Conservation (phyloP, 139 green algal genomes). For the Picochlorum sp. region DNA sequence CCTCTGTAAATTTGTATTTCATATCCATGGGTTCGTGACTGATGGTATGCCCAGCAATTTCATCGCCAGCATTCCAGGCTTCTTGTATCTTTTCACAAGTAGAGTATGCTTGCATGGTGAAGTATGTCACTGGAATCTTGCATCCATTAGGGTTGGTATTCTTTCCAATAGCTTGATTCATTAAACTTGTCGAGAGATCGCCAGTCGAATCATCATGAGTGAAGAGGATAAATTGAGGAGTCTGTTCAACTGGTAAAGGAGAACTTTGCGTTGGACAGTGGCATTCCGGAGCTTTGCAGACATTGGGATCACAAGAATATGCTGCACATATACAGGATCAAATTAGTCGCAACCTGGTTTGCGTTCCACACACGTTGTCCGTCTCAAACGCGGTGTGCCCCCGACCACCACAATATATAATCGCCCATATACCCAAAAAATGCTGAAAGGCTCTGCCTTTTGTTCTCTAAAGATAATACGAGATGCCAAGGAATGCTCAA, state of each 20-base stretch:
- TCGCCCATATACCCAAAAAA: no score
- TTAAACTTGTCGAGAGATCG: conserved; percentile 2
- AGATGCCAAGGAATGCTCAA: no score
- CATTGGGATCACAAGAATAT: conserved; percentile 2
- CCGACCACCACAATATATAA: no score
- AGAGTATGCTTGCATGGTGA: conserved; percentile 10
- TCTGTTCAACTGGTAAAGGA: conserved; percentile 9
- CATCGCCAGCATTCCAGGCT: conserved; percentile 8
- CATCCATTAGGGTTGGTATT: conserved; percentile 11
- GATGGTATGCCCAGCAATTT: conserved; percentile 16
- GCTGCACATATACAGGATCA: not conserved
- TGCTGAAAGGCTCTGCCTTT: no score
- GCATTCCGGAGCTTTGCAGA: not conserved
- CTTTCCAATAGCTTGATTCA: conserved; percentile 3
- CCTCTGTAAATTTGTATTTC: not conserved
- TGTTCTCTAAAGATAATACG: no score
- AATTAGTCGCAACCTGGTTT: no score
- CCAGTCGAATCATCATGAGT: conserved; percentile 11
- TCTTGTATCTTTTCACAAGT: conserved; percentile 5
- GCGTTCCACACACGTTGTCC: no score
- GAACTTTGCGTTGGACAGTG: not conserved
- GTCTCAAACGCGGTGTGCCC: no score
- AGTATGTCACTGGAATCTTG: conserved; percentile 8
- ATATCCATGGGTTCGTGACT: conserved; percentile 4
- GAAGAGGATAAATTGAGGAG: conserved; percentile 12